Evolutionary conservation across 1,284 basidiomycete species (phyloP).

Genomic region (Agaricales sp.): DNA sequence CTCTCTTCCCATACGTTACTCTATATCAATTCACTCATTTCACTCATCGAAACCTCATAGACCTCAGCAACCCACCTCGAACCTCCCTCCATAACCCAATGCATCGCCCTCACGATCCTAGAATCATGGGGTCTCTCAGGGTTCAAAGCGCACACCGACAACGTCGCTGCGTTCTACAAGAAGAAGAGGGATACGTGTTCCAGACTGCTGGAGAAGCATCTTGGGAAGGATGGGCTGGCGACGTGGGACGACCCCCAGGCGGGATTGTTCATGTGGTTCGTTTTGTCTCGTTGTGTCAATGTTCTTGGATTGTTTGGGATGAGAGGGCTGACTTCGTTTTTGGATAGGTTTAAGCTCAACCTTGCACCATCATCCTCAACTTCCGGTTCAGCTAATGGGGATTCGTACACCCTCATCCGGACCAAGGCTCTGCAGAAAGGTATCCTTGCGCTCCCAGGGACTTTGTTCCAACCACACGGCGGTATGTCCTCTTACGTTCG

Average conservation of each 20-base stretch:
- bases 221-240: conserved; percentile 51
- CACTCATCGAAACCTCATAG: conserved; percentile 22
- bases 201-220: conserved; percentile 59
- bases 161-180: conserved; percentile 74
- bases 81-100: conserved; percentile 68
- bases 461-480: conserved; percentile 65
- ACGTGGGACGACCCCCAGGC: conserved; percentile 83
- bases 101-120: conserved; percentile 64
- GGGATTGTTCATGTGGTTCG: conserved; percentile 86
- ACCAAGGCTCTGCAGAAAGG: conserved; percentile 73
- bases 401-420: conserved; percentile 69
- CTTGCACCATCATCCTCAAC: conserved; percentile 19
- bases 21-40: conserved; percentile 6
- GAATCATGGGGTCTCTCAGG: conserved; percentile 71
- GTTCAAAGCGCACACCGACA: conserved; percentile 64
- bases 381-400: conserved; percentile 40
- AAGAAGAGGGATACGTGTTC: conserved; percentile 77
- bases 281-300: conserved; percentile 14
- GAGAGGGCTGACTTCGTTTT: neutral
- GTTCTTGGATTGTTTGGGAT: neutral
- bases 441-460: conserved; percentile 84
- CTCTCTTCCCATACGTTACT: neutral
- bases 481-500: conserved; percentile 65
- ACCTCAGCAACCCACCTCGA: conserved; percentile 74
- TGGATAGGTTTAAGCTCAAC: conserved; percentile 56